A percentile compares a stretch with the other conserved stretches of the same genome.
Evolutionary conservation across 2,329 filamentous ascomycete genomes (phyloP).

Genomic region (Neoscytalidium dimidiatum): DNA sequence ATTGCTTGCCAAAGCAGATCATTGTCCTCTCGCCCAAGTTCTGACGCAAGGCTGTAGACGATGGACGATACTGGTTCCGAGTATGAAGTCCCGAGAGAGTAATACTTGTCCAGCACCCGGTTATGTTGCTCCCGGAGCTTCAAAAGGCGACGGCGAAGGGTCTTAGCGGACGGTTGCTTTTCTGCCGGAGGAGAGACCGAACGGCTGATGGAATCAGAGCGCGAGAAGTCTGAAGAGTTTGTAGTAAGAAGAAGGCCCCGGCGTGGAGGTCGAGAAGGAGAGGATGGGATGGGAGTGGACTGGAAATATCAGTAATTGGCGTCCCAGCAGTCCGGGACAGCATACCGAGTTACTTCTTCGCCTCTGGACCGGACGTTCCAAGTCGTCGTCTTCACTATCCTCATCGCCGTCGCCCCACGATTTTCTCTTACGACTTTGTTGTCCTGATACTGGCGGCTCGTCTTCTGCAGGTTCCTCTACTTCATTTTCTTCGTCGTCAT

Average conservation of each 20-base stretch:
- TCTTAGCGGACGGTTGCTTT: constrained; percentile 68
- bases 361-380: constrained; percentile 75
- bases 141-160: constrained; percentile 71
- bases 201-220: constrained; percentile 40
- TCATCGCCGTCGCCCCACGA: constrained; percentile 62
- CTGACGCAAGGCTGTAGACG: constrained; percentile 91
- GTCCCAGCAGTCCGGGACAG: constrained; percentile 33
- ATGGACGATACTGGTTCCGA: constrained; percentile 94
- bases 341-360: constrained; percentile 85
- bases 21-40: constrained; percentile 94
- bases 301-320: constrained; percentile 30
- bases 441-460: constrained; percentile 36
- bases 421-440: constrained; percentile 42
- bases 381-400: constrained; percentile 65
- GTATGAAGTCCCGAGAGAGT: constrained; percentile 83
- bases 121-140: constrained; percentile 78
- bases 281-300: constrained; percentile 70
- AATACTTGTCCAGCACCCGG: constrained; percentile 75
- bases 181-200: constrained; percentile 35
- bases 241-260: constrained; percentile 56
- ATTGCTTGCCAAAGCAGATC: constrained; percentile 94
- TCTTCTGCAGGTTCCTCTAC: constrained; percentile 40
- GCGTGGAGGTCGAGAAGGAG: constrained; percentile 61
- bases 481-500: constrained; percentile 62
- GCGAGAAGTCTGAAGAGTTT: constrained; percentile 42